Base-by-base conservation (phyloP, 1,284 basidiomycete genomes). In the Porodaedalea pini region DNA sequence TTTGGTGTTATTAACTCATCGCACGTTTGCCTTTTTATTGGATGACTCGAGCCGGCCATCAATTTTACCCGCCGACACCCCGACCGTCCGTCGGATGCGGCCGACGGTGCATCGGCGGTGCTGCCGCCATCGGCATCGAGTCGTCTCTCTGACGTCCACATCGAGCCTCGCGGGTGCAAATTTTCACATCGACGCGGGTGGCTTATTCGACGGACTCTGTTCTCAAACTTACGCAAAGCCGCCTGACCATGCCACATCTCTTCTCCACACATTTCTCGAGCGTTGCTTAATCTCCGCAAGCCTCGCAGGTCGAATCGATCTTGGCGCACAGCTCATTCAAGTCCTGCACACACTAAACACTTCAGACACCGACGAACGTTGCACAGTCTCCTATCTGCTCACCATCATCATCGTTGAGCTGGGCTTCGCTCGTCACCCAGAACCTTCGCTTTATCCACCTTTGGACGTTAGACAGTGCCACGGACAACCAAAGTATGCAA, bases 361-460 rank as follows among this genome's bases (percentile, higher is more conserved):
- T 37, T 48, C 44, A 45, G 39, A 25, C 51, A 29, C 51, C 49
- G 51, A 58, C 56, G 56, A 58, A 58, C 56, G 56, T 58, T 47
- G 49, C 29, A 25, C n/a, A 13, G 39, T 27, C 31, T 41, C 27
- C 54, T 49, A 23, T 47, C 11, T 47, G n/a, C 19, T 17, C 44
- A 43, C 32, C n/a, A 51, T 25, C 49, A 21, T 32, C 48, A 36
- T 13, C 27, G 31, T 17, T 37, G 50, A 19, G 49, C 41, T 7
- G 7, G n/a, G 11, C 8, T 23, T 10, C 25, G 17, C 25, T 23
- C 13, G 41, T 31, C 6, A 47, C 15, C 25, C 8, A 27, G 11
- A 47, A 17, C 2, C 0, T 15, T 15, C 2, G 15, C n/a, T 15
- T 47, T 8, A 15, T 10, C 45, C 45, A 47, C 25, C 45, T 47